These are phyloP conservation scores for Mercurialis annua DNA, from an alignment of 345 rosid species.

Conservation along the genomic window DNA sequence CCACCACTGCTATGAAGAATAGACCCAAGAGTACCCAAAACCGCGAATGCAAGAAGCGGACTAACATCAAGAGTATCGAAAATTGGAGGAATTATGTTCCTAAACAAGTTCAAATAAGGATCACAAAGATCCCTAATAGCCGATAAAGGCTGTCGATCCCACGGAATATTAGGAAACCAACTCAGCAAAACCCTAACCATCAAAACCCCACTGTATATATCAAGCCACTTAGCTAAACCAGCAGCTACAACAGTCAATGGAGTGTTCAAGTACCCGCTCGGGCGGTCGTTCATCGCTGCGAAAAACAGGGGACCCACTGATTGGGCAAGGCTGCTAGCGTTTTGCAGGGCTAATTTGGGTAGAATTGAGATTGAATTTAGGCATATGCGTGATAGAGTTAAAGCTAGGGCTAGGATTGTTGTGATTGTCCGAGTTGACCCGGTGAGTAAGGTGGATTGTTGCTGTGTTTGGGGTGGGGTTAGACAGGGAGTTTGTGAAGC, in stretches of 20 bases:
- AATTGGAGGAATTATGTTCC: conserved; percentile 76
- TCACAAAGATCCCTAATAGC: conserved; percentile 84
- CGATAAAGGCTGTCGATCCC: conserved; percentile 84
- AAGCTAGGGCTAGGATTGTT: conserved; percentile 15
- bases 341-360: conserved; percentile 33
- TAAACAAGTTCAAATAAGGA: conserved; percentile 80
- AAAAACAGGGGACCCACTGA: conserved; percentile 56
- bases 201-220: conserved; percentile 79
- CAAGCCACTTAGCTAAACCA: conserved; percentile 81
- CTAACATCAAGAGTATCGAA: conserved; percentile 80
- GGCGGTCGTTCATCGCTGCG: conserved; percentile 52
- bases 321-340: conserved; percentile 11
- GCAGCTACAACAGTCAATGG: conserved; percentile 85
- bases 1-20: conserved; percentile 52
- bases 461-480: neutral
- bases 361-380: conserved; percentile 2
- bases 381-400: conserved; percentile 12
- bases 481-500: neutral
- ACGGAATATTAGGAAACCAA: conserved; percentile 93
- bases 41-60: conserved; percentile 78
- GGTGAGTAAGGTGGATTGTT: neutral
- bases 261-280: conserved; percentile 53
- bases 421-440: conserved; percentile 29
- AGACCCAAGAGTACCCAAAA: conserved; percentile 67
- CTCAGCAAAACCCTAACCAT: conserved; percentile 91